These are phyloP conservation scores for Penicillium herquei DNA, from an alignment of 495 filamentous ascomycete genomes.

Conservation along the genomic window DNA sequence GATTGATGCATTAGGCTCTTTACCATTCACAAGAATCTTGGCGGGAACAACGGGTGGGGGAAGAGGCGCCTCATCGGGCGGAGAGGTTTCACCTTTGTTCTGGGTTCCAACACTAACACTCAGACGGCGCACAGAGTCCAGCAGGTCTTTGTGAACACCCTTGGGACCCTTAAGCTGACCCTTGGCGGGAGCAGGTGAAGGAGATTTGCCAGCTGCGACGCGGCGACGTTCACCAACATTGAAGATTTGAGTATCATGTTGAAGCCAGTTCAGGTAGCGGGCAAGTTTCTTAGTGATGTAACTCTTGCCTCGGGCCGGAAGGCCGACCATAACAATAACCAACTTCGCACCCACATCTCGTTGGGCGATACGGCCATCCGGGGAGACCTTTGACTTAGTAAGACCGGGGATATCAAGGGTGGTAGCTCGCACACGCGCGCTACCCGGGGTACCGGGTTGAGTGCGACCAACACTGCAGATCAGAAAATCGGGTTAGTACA, in stretches of 20 bases:
- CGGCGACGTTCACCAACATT: slow-evolving; percentile 92
- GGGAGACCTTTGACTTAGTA: slow-evolving; percentile 90
- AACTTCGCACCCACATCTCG: slow-evolving; percentile 93
- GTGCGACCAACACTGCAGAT: slow-evolving; percentile 14
- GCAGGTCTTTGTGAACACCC: slow-evolving; percentile 39
- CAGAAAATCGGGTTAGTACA: slow-evolving; percentile 10
- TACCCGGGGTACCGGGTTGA: slow-evolving; percentile 49
- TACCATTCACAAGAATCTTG: slow-evolving; percentile 50
- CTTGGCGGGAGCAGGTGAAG: slow-evolving; percentile 32
- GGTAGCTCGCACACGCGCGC: slow-evolving; percentile 66
- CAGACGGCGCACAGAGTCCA: slow-evolving; percentile 43
- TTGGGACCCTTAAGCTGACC: slow-evolving; percentile 21
- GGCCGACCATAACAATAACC: slow-evolving; percentile 96
- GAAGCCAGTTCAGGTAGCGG: slow-evolving; percentile 93
- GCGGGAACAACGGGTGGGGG: slow-evolving; percentile 42
- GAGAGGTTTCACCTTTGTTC: slow-evolving; percentile 21
- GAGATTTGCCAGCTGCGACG: slow-evolving; percentile 63
- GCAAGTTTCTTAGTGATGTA: slow-evolving; percentile 98
- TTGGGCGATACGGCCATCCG: slow-evolving; percentile 88
- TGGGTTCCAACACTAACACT: slow-evolving; percentile 42
- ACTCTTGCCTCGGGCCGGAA: slow-evolving; percentile 92
- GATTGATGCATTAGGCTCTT: slow-evolving; percentile 31
- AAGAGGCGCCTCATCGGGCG: slow-evolving; percentile 29
- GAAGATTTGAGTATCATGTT: slow-evolving; percentile 93
- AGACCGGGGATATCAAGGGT: slow-evolving; percentile 85